These are phyloP conservation scores for Aureobasidium lini DNA, from an alignment of 2,329 filamentous ascomycete genomes.

Conservation along the genomic window DNA sequence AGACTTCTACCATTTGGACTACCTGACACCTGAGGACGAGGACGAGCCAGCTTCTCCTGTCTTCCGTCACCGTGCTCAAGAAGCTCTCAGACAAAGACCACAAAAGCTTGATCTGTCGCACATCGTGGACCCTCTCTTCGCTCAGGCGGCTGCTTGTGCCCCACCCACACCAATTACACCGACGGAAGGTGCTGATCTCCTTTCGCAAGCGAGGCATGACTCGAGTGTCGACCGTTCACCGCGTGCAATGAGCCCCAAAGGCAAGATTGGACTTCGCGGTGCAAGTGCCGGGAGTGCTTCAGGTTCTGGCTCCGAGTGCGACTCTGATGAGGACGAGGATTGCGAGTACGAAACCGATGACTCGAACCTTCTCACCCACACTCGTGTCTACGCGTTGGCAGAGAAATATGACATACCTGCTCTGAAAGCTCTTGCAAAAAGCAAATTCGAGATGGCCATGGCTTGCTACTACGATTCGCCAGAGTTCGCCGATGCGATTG, in stretches of 20 bases:
- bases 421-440: conserved; percentile 38
- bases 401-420: conserved; percentile 45
- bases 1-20: conserved; percentile 34
- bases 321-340: conserved; percentile 27
- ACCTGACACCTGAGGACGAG: conserved; percentile 23
- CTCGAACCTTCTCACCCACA: conserved; percentile 39
- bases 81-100: conserved; percentile 21
- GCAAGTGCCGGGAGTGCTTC: background rate
- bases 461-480: conserved; percentile 36
- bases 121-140: conserved; percentile 30
- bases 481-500: conserved; percentile 41
- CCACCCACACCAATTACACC: conserved; percentile 13
- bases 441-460: conserved; percentile 40
- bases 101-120: conserved; percentile 28
- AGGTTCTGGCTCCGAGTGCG: conserved; percentile 24
- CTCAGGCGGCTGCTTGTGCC: conserved; percentile 26
- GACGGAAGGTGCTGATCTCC: background rate
- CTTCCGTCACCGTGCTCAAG: conserved; percentile 27
- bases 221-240: conserved; percentile 3
- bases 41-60: conserved; percentile 20
- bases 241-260: conserved; percentile 8
- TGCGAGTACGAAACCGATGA: conserved; percentile 31
- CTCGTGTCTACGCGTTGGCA: conserved; percentile 42
- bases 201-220: background rate
- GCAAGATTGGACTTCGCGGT: background rate